Evolutionary conservation across 129 eudicot genomes (phyloP), one percentile per base, ranked within the genome.

Genomic region (Centella asiatica): DNA sequence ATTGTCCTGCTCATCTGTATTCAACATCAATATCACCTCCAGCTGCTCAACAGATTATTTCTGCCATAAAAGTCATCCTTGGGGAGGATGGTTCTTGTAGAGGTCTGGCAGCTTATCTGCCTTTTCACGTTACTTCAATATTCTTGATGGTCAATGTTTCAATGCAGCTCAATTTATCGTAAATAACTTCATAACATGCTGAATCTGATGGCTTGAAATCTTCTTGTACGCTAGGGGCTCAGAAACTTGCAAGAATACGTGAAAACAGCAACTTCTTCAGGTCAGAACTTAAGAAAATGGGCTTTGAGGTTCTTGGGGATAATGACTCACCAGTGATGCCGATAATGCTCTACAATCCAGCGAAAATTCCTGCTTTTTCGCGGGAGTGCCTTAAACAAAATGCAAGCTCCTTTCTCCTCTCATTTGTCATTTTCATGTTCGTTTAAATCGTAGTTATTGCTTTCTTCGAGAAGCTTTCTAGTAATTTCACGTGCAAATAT

Each of bases 281-380:
- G 66, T 92, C 95, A 39, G 98, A 92, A 44, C 74, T 92, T 62
- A 90, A 81, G 72, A 92, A 92, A 64, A 87, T 87, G 98, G 96
- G 98, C 36, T 92, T 92, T 65, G 98, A 92, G 81, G 98, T 92
- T 72, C 73, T 92, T 44, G 98, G 98, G 34, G 98, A 92, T 54
- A 92, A 92, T 55, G 98, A 87, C 65, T 92, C 98, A 0, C 98
- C 98, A 44, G 84, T 92, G 9, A 92, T 92, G 98, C 96, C 96
- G 34, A 82, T 92, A 59, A 92, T 92, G 98, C 88, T 92, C 69
- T 87, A 92, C 53, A 92, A 92, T 78, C 96, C 96, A 39, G 94
- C 95, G 49, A 92, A 92, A 72, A 84, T 92, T 67, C 98, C 98
- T 58, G 98, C 98, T 13, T 92, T 92, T 74, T 92, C 98, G 47